Evolutionary conservation across 108 stramenopile species (phyloP).

Genomic region (Nitzschia palea): DNA sequence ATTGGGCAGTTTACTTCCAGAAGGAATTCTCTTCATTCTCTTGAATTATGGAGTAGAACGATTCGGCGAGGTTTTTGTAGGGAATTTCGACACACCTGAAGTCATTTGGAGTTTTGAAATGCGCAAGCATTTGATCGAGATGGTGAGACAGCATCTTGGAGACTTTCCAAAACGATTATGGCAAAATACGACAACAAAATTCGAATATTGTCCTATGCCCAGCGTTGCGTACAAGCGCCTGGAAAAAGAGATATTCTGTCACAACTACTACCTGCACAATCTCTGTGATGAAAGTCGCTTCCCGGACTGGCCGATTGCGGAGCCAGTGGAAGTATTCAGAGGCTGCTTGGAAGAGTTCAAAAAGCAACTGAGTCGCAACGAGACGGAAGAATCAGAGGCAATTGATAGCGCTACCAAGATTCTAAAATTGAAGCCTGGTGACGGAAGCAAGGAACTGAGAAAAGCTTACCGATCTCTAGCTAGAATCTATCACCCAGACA

Average conservation of each 20-base stretch:
- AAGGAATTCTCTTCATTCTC: constrained; percentile 64
- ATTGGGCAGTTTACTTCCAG: constrained; percentile 69
- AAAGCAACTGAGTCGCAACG: constrained; percentile 53
- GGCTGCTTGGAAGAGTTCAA: constrained; percentile 69
- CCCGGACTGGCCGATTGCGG: constrained; percentile 77
- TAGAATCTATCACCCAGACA: constrained; percentile 76
- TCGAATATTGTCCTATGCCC: constrained; percentile 82
- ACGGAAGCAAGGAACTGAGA: constrained; percentile 54
- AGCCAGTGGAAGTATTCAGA: constrained; percentile 74
- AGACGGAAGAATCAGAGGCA: constrained; percentile 49
- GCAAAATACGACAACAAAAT: constrained; percentile 65
- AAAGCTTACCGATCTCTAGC: constrained; percentile 65
- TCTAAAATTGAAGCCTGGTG: constrained; percentile 49
- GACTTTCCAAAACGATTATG: constrained; percentile 78
- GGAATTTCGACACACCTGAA: constrained; percentile 77
- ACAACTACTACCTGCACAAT: constrained; percentile 80
- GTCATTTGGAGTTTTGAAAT: constrained; percentile 83
- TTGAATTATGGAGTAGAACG: constrained; percentile 70
- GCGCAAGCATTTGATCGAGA: constrained; percentile 72
- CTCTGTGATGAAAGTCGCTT: constrained; percentile 77
- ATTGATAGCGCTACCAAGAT: constrained; percentile 48
- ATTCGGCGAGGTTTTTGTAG: constrained; percentile 66
- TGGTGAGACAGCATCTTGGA: constrained; percentile 80
- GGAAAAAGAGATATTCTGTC: constrained; percentile 73
- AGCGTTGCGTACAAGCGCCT: constrained; percentile 66